Conservation (phyloP, 345 rosid species). For the Syzygium aqueum region DNA sequence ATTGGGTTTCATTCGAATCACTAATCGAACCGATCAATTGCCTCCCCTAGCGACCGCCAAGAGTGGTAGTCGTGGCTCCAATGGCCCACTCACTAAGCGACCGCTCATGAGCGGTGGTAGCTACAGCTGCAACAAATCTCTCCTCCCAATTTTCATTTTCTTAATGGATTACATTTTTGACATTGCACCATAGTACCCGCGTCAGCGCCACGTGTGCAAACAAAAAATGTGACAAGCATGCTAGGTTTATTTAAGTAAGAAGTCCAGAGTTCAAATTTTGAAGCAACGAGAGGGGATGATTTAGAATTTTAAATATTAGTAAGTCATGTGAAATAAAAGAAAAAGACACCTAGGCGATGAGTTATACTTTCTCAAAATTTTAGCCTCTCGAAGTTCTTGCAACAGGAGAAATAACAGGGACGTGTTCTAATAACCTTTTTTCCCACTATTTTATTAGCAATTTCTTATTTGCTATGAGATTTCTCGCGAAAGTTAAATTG, state of each 20-base stretch:
- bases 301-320: neutral
- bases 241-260: neutral
- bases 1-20: accelerated
- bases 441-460: neutral
- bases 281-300: neutral
- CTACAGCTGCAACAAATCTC: neutral
- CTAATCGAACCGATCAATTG: neutral
- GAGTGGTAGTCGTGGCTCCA: neutral
- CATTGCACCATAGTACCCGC: neutral
- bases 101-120: neutral
- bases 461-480: neutral
- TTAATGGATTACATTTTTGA: neutral
- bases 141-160: neutral
- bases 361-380: neutral
- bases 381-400: neutral
- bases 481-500: neutral
- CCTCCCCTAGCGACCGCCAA: neutral
- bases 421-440: neutral
- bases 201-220: neutral
- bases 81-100: neutral
- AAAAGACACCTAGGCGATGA: neutral
- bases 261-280: neutral
- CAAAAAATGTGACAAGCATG: neutral
- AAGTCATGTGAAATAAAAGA: neutral
- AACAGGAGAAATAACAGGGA: neutral